A percentile compares a stretch with the other conserved stretches of the same genome.
Conservation (phyloP, 2,329 filamentous ascomycete species). For the Neobulgaria alba region DNA sequence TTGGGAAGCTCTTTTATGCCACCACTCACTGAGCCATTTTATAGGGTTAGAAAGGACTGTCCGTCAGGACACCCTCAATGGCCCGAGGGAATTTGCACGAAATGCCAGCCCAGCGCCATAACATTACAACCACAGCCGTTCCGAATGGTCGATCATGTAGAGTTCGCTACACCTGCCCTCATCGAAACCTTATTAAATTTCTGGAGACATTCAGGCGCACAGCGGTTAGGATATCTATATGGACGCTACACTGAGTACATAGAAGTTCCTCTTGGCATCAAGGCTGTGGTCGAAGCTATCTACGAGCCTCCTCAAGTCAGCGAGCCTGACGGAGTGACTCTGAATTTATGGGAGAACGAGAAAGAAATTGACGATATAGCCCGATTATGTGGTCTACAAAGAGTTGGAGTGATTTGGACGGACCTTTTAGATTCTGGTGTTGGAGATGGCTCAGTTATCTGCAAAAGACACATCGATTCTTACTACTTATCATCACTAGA, state of each 20-base stretch:
- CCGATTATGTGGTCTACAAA: conserved; percentile 73
- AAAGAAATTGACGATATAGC: conserved; percentile 74
- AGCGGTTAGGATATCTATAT: conserved; percentile 85
- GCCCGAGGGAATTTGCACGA: conserved; percentile 95
- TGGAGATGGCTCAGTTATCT: conserved; percentile 79
- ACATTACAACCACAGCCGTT: conserved; percentile 88
- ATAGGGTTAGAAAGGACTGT: conserved; percentile 79
- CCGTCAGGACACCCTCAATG: conserved; percentile 88
- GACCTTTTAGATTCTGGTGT: conserved; percentile 77
- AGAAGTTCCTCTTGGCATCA: conserved; percentile 87
- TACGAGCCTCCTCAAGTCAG: conserved; percentile 91
- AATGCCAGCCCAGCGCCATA: conserved; percentile 96
- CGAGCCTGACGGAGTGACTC: conserved; percentile 79
- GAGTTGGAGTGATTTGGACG: conserved; percentile 89
- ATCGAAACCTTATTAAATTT: conserved; percentile 88
- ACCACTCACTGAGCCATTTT: conserved; percentile 86
- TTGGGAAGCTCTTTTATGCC: conserved; percentile 92
- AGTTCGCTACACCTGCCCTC: conserved; percentile 77
- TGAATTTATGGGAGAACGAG: conserved; percentile 80
- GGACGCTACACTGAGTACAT: conserved; percentile 85
- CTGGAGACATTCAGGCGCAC: conserved; percentile 78
- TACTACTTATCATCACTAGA: conserved; percentile 87
- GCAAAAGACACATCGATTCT: conserved; percentile 92
- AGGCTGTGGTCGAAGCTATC: conserved; percentile 92
- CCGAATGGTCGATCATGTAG: conserved; percentile 96